Evolutionary conservation across 345 rosid species (phyloP).

Genomic region (Camelina sativa): DNA sequence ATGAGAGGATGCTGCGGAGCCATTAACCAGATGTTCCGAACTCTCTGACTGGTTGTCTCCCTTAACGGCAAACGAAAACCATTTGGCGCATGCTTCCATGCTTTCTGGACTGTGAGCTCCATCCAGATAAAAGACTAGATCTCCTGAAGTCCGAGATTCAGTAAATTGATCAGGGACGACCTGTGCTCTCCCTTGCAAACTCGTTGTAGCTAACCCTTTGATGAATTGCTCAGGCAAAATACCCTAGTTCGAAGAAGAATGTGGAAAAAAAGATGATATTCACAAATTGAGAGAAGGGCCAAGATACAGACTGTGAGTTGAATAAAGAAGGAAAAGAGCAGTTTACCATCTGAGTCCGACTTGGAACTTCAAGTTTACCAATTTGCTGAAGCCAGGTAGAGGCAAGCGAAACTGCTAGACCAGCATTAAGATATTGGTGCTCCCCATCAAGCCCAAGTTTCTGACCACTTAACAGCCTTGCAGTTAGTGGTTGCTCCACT

Average conservation of each 20-base stretch:
- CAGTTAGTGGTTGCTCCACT: slow-evolving; percentile 68
- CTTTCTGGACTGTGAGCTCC: slow-evolving; percentile 99
- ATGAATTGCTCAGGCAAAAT: slow-evolving; percentile 79
- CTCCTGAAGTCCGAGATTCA: slow-evolving; percentile 55
- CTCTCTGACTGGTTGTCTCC: slow-evolving; percentile 50
- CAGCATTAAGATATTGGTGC: slow-evolving; percentile 90
- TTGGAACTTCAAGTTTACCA: slow-evolving; percentile 58
- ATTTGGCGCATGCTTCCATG: slow-evolving; percentile 88
- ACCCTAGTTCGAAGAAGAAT: slow-evolving; percentile 51
- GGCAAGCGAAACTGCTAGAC: slow-evolving; percentile 82
- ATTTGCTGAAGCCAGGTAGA: slow-evolving; percentile 83
- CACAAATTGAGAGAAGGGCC: not conserved
- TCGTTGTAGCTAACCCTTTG: slow-evolving; percentile 79
- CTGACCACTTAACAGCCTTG: slow-evolving; percentile 61
- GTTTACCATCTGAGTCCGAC: slow-evolving; percentile 60
- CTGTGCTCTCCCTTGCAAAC: slow-evolving; percentile 96
- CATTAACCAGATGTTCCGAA: slow-evolving; percentile 46
- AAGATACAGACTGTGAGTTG: slow-evolving; percentile 4
- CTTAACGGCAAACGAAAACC: slow-evolving; percentile 78
- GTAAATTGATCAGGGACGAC: slow-evolving; percentile 65
- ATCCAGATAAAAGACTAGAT: slow-evolving; percentile 83
- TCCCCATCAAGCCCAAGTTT: slow-evolving; percentile 93
- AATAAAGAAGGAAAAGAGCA: slow-evolving; percentile 29
- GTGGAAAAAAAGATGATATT: not conserved
- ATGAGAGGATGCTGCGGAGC: slow-evolving; percentile 46